These are phyloP conservation scores for Blastobotrys proliferans DNA, from an alignment of 1,139 yeast genomes.

Conservation along the genomic window DNA sequence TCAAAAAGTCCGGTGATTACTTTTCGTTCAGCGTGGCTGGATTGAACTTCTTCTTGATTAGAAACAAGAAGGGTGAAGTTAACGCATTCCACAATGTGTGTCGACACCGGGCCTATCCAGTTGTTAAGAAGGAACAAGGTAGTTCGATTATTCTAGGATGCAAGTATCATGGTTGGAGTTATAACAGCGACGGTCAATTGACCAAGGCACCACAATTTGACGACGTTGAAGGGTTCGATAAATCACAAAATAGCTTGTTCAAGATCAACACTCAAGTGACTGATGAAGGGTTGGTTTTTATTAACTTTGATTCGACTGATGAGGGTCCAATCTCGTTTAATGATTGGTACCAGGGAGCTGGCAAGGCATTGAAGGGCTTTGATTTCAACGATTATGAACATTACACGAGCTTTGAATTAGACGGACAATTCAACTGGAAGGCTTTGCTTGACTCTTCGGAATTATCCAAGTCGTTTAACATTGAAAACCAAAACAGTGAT, in stretches of 20 bases:
- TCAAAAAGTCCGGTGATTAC: constrained; percentile 15
- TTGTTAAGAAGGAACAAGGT: constrained; percentile 11
- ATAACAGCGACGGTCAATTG: constrained; percentile 12
- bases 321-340: constrained; percentile 10
- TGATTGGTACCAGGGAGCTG: constrained; percentile 2
- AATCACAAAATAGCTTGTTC: constrained; percentile 11
- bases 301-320: constrained; percentile 13
- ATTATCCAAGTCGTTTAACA: constrained; percentile 4
- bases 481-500: background rate
- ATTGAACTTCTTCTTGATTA: constrained; percentile 12
- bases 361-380: background rate
- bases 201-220: constrained; percentile 16
- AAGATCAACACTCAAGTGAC: constrained; percentile 12
- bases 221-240: constrained; percentile 14
- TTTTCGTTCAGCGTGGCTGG: constrained; percentile 8
- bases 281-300: constrained; percentile 12
- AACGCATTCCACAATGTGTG: constrained; percentile 16
- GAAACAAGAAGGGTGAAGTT: constrained; percentile 11
- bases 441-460: constrained; percentile 1
- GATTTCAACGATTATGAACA: constrained; percentile 13
- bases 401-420: constrained; percentile 9
- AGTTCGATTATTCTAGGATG: constrained; percentile 15
- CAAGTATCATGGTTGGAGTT: constrained; percentile 15
- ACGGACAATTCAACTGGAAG: constrained; percentile 16
- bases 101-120: constrained; percentile 15